Percentiles rank a stretch among this genome's conserved stretches.
Conservation (phyloP, 2,329 filamentous ascomycete genomes). For the Hawksworthiomyces lignivorus region DNA sequence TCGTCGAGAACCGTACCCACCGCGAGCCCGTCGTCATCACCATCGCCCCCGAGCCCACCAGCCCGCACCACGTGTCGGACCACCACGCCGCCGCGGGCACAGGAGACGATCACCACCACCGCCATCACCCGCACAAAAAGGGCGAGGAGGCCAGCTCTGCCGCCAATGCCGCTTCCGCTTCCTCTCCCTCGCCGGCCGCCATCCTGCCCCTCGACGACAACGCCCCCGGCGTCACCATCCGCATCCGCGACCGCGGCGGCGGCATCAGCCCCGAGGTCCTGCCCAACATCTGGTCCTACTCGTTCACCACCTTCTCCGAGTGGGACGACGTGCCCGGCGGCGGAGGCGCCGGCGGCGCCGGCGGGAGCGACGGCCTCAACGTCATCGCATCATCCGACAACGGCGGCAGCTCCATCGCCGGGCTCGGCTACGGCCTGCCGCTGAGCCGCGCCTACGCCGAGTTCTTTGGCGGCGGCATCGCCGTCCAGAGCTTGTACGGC, state of each 20-base stretch:
- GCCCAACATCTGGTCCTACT: constrained; percentile 91
- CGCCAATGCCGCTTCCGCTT: constrained; percentile 10
- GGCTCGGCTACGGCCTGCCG: constrained; percentile 86
- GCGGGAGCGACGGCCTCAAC: constrained; percentile 57
- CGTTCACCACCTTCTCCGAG: constrained; percentile 88
- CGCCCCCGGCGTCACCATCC: constrained; percentile 82
- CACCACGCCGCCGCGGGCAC: background rate
- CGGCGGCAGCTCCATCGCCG: constrained; percentile 78
- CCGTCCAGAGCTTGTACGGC: constrained; percentile 89
- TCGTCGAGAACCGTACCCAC: constrained; percentile 74
- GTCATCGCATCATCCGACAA: constrained; percentile 65
- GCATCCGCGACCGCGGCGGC: constrained; percentile 90
- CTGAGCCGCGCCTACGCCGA: constrained; percentile 90
- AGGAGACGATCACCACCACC: constrained; percentile 7
- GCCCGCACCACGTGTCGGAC: too few relatives aligned
- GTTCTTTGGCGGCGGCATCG: constrained; percentile 94
- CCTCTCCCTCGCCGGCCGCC: too few relatives aligned
- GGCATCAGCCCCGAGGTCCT: constrained; percentile 81
- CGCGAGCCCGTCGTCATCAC: constrained; percentile 83
- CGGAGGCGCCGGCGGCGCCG: constrained; percentile 23
- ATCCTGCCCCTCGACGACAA: constrained; percentile 55
- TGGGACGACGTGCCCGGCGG: constrained; percentile 45
- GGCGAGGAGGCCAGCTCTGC: background rate
- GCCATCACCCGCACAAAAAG: constrained; percentile 20
- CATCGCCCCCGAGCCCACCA: constrained; percentile 63